Percentiles rank a stretch among this genome's conserved stretches.
Evolutionary conservation across 75 land plant species (phyloP).

Genomic region (Pseudotsuga menziesii): DNA sequence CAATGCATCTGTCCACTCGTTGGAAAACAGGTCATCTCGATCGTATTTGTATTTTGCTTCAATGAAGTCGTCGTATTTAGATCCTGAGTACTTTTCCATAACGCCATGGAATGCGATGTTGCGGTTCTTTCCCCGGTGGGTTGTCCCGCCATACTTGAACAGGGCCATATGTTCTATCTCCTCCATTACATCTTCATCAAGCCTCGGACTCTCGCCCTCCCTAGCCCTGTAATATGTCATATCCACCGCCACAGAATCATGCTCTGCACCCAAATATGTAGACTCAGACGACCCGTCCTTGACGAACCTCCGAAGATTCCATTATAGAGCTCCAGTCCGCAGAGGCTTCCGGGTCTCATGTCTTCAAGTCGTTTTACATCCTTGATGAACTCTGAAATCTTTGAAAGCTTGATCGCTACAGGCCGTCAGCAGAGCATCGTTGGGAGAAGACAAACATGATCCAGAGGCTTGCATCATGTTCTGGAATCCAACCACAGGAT

Average conservation of each 20-base stretch:
- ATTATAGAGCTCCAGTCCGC: slow-evolving; percentile 63
- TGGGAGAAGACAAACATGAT: slow-evolving; percentile 25
- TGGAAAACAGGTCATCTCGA: slow-evolving; percentile 13
- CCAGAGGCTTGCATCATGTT: slow-evolving; percentile 49
- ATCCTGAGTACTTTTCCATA: slow-evolving; percentile 10
- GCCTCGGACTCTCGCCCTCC: slow-evolving; percentile 29
- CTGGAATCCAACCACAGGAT: slow-evolving; percentile 61
- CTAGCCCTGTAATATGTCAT: slow-evolving; percentile 54
- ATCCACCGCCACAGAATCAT: slow-evolving; percentile 58
- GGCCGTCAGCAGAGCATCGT: slow-evolving; percentile 25
- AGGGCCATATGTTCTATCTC: slow-evolving; percentile 36
- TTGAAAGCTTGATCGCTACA: slow-evolving; percentile 38
- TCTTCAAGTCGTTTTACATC: slow-evolving; percentile 53
- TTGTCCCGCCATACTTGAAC: slow-evolving; percentile 22
- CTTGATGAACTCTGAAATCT: slow-evolving; percentile 43
- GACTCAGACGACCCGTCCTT: slow-evolving; percentile 28
- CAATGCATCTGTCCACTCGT: slow-evolving; percentile 19
- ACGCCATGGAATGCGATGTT: slow-evolving; percentile 19
- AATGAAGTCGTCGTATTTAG: neutral
- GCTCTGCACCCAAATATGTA: slow-evolving; percentile 58
- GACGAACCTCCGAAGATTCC: slow-evolving; percentile 62
- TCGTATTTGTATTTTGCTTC: slow-evolving; percentile 1
- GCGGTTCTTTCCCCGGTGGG: slow-evolving; percentile 38
- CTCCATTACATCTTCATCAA: slow-evolving; percentile 20
- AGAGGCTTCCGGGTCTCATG: slow-evolving; percentile 32